These are phyloP conservation scores for Solanum gracilifrons DNA, from an alignment of 257 asterid genomes.

Conservation along the genomic window DNA sequence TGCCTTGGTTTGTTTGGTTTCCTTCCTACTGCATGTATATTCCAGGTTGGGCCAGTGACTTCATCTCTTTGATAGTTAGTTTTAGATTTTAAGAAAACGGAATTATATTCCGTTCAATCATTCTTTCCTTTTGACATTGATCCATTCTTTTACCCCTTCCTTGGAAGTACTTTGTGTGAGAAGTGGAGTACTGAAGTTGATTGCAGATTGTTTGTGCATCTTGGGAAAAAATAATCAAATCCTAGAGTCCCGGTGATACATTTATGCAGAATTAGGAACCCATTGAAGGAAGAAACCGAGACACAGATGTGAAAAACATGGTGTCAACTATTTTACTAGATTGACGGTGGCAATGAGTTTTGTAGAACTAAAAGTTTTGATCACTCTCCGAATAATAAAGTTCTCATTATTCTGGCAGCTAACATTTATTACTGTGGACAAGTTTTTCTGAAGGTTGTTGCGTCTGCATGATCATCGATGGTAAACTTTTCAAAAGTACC, in stretches of 20 bases:
- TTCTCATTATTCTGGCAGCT: background rate
- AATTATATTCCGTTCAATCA: slow-evolving; percentile 2
- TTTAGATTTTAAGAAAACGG: slow-evolving; percentile 20
- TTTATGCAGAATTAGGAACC: background rate
- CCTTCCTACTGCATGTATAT: slow-evolving; percentile 9
- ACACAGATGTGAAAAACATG: background rate
- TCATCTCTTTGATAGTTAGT: slow-evolving; percentile 18
- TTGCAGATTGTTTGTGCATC: background rate
- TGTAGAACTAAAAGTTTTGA: background rate
- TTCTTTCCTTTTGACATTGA: slow-evolving; percentile 1
- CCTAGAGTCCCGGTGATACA: background rate
- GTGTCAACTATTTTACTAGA: background rate
- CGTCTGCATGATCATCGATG: background rate
- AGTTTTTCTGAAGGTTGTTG: background rate
- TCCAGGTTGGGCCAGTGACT: slow-evolving; percentile 5
- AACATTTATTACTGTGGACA: background rate
- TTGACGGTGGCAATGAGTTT: background rate
- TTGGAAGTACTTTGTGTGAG: slow-evolving; percentile 4
- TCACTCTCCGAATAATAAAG: background rate
- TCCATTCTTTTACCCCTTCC: slow-evolving; percentile 17
- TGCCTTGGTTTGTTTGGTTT: slow-evolving; percentile 17
- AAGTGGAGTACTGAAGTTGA: background rate
- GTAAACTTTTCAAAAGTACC: background rate
- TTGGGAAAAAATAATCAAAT: background rate
- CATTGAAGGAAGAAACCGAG: background rate